phyloP scores from a whole-genome alignment of 2,329 filamentous ascomycete species.

The Beauveria scarabaeidicola region DNA sequence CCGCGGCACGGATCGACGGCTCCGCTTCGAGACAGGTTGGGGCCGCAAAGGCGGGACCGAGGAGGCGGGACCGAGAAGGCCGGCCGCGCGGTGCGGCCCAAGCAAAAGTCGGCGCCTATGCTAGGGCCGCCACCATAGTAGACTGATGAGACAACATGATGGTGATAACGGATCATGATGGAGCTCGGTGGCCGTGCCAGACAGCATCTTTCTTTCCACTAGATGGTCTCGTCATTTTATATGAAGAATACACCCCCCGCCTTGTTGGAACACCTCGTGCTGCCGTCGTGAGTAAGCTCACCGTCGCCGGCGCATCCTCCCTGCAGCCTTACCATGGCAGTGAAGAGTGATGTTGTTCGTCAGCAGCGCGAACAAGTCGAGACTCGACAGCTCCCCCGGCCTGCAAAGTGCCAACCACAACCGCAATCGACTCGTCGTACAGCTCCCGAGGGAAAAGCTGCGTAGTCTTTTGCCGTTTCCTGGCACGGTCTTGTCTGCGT shows the following conservation, averaged over 20 bases:
- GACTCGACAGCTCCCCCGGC: neutral
- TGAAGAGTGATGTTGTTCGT: neutral
- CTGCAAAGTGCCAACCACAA: neutral
- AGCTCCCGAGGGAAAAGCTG: slow-evolving; percentile 2
- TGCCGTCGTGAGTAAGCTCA: neutral
- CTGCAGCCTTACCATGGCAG: neutral
- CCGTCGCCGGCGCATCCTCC: neutral
- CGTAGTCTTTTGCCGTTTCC: neutral
- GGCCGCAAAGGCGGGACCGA: neutral
- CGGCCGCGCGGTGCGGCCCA: neutral
- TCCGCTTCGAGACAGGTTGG: neutral
- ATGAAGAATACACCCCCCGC: neutral
- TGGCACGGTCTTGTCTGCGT: neutral
- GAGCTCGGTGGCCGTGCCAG: neutral
- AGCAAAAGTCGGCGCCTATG: neutral
- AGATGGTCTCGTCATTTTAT: neutral
- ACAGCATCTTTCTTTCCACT: neutral
- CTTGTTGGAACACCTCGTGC: neutral
- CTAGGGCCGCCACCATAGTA: neutral
- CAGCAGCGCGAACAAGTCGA: neutral
- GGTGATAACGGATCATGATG: too few species aligned
- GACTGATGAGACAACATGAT: too few species aligned
- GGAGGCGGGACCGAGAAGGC: neutral
- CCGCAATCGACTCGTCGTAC: neutral
- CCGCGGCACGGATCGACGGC: neutral